These are phyloP conservation scores for Hypomyces perniciosus DNA, from an alignment of 2,329 filamentous ascomycete species.

Conservation along the genomic window DNA sequence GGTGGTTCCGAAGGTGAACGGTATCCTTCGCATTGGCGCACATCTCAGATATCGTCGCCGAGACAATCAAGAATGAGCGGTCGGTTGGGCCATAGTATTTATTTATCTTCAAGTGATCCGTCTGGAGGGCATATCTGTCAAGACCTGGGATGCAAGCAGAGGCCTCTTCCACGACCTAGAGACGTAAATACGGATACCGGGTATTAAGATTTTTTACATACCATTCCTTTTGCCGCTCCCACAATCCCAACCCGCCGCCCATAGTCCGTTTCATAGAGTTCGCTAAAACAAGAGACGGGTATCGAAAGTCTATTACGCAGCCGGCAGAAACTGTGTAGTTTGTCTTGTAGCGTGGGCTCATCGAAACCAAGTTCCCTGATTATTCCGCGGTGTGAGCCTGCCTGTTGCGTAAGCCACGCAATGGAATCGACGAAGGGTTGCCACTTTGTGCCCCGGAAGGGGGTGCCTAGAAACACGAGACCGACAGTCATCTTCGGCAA, in stretches of 20 bases:
- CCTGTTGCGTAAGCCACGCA: constrained; percentile 8
- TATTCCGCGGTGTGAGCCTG: constrained; percentile 15
- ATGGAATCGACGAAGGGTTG: constrained; percentile 5
- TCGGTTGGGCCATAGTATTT: constrained; percentile 8
- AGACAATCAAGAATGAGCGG: constrained; percentile 4
- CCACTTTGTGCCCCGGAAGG: constrained; percentile 14
- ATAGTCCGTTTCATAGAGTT: constrained; percentile 15
- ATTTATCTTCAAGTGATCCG: constrained; percentile 10
- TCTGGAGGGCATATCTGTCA: constrained; percentile 3
- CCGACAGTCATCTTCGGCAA: constrained; percentile 8
- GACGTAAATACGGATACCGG: background rate
- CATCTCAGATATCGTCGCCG: constrained; percentile 5
- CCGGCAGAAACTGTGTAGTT: constrained; percentile 14
- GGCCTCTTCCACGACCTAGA: constrained; percentile 8
- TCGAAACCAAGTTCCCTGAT: constrained; percentile 13
- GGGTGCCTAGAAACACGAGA: constrained; percentile 15
- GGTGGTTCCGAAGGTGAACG: background rate
- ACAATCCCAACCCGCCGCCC: constrained; percentile 1
- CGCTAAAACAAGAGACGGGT: constrained; percentile 13
- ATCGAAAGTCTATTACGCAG: constrained; percentile 11
- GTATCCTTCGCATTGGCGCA: background rate
- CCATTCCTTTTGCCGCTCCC: constrained; percentile 8
- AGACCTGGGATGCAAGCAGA: constrained; percentile 7
- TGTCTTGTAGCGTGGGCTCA: constrained; percentile 10
- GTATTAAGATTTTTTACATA: constrained; percentile 1